These are phyloP conservation scores for Lachnellula hyalina DNA, from an alignment of 2,329 filamentous ascomycete genomes.

Conservation along the genomic window DNA sequence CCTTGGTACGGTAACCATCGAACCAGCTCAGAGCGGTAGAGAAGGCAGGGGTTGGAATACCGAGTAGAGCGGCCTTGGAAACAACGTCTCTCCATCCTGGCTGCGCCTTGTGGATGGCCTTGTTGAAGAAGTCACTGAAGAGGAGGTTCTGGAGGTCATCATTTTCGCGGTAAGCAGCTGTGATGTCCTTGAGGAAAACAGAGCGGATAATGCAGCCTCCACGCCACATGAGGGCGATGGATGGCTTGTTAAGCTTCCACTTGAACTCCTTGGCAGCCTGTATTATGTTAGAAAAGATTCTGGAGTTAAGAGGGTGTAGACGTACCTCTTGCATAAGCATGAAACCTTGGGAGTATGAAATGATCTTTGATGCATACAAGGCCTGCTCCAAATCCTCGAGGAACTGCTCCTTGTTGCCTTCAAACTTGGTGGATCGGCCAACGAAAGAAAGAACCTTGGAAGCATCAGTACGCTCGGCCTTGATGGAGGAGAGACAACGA, in stretches of 20 bases:
- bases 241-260: slow-evolving; percentile 99
- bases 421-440: slow-evolving; percentile 74
- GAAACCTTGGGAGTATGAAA: slow-evolving; percentile 99
- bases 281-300: slow-evolving; percentile 21
- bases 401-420: slow-evolving; percentile 88
- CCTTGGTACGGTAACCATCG: slow-evolving; percentile 95
- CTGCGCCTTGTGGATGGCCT: slow-evolving; percentile 96
- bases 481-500: slow-evolving; percentile 89
- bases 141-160: slow-evolving; percentile 95
- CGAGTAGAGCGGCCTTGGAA: slow-evolving; percentile 84
- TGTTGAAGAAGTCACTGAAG: slow-evolving; percentile 99
- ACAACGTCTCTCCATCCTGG: slow-evolving; percentile 87
- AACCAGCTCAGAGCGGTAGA: slow-evolving; percentile 97
- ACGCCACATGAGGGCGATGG: slow-evolving; percentile 99
- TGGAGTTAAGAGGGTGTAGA: slow-evolving; percentile 11
- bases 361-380: slow-evolving; percentile 99
- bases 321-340: slow-evolving; percentile 98
- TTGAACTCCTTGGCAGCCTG: slow-evolving; percentile 90
- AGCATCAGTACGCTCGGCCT: slow-evolving; percentile 84
- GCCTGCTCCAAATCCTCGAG: slow-evolving; percentile 97
- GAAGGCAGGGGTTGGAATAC: slow-evolving; percentile 95
- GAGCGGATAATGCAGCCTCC: slow-evolving; percentile 99
- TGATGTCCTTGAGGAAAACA: slow-evolving; percentile 99
- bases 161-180: slow-evolving; percentile 89
- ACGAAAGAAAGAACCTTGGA: slow-evolving; percentile 67